phyloP scores from a whole-genome alignment of 176 grass and related monocot genomes.

The Triticum monococcum region DNA sequence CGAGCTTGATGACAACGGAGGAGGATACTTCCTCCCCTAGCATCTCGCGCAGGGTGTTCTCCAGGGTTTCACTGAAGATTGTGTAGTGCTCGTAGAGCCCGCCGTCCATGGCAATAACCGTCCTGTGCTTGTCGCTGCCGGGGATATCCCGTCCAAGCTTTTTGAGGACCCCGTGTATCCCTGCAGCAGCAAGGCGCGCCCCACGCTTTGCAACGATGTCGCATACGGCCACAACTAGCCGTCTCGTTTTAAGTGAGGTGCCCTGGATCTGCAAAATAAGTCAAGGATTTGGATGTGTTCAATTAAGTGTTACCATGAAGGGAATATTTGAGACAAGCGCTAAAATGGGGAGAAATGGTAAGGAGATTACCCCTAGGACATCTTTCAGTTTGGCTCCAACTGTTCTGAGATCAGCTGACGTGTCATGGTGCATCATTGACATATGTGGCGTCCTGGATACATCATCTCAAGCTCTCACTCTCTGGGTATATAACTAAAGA shows the following conservation, averaged over 20 bases:
- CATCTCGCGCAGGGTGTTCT: slow-evolving; percentile 38
- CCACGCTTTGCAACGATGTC: slow-evolving; percentile 59
- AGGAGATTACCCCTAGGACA: slow-evolving; percentile 47
- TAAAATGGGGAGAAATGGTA: background rate
- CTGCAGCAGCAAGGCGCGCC: slow-evolving; percentile 48
- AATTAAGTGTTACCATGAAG: background rate
- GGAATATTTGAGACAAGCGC: background rate
- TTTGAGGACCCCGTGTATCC: slow-evolving; percentile 60
- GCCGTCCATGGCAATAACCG: slow-evolving; percentile 40
- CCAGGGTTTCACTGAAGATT: slow-evolving; percentile 31
- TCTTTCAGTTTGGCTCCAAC: slow-evolving; percentile 58
- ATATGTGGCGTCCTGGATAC: slow-evolving; percentile 52
- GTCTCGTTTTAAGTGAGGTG: slow-evolving; percentile 56
- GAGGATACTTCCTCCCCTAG: slow-evolving; percentile 35
- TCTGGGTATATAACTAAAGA: slow-evolving; percentile 13
- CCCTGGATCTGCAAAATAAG: slow-evolving; percentile 46
- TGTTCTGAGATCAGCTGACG: slow-evolving; percentile 54
- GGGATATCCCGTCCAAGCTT: slow-evolving; percentile 45
- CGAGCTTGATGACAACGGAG: slow-evolving; percentile 42
- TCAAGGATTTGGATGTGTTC: background rate
- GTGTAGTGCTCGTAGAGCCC: slow-evolving; percentile 46
- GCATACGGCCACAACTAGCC: slow-evolving; percentile 31
- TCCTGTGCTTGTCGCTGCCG: slow-evolving; percentile 22
- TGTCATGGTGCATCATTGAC: slow-evolving; percentile 61
- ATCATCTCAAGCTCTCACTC: background rate